Conservation (phyloP, 768 basidiomycete genomes). For the Neoboletus brunneissimus region DNA sequence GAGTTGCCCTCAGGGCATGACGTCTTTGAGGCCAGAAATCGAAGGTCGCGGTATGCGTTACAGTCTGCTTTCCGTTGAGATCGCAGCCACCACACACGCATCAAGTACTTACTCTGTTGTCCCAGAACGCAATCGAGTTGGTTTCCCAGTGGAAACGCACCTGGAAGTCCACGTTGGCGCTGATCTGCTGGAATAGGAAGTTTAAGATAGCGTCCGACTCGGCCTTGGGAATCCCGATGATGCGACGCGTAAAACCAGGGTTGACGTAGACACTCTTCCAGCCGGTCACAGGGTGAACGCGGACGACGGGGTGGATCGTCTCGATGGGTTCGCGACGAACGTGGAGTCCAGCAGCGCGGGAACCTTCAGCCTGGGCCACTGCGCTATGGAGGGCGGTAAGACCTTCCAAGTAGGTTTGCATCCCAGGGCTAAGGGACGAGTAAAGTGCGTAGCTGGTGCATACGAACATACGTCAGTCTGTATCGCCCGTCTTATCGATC, state of each 20-base stretch:
- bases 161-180: conserved; percentile 68
- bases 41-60: conserved; percentile 77
- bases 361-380: conserved; percentile 73
- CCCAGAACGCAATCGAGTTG: conserved; percentile 83
- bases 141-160: conserved; percentile 76
- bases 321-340: conserved; percentile 70
- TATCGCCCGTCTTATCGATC: neutral
- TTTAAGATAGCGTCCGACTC: conserved; percentile 73
- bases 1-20: conserved; percentile 78
- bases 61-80: conserved; percentile 41
- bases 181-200: conserved; percentile 71
- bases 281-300: conserved; percentile 81
- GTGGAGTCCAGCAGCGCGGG: conserved; percentile 63
- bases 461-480: conserved; percentile 4
- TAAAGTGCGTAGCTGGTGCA: conserved; percentile 72
- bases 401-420: conserved; percentile 76
- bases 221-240: conserved; percentile 75
- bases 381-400: conserved; percentile 73
- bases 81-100: neutral
- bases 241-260: conserved; percentile 77
- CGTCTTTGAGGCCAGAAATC: conserved; percentile 78
- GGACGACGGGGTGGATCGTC: conserved; percentile 74
- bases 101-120: conserved; percentile 59
- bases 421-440: conserved; percentile 70
- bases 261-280: conserved; percentile 86